Base-by-base conservation (phyloP, 176 grass and related monocot species). In the Echinochloa phyllopogon region DNA sequence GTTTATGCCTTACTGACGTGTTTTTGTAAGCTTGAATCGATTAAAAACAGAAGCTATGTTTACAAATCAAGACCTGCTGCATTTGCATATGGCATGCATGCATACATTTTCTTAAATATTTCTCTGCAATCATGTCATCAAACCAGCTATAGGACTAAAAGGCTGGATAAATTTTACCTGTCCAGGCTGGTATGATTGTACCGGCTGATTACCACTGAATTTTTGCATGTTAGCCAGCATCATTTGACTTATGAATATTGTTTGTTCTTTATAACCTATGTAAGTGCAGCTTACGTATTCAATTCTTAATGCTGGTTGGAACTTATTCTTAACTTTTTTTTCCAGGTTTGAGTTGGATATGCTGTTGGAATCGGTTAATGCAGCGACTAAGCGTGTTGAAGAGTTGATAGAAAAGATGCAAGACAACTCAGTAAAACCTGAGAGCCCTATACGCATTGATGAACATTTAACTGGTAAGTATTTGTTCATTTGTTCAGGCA, bases 401-500 rank as follows among this genome's bases (percentile, higher is more conserved):
- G 96, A 99, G 74, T 82, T 99, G 73, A 83, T 99, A 90, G 96
- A 99, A 84, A 99, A 92, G 86, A 94, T 96, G 93, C 96, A 98
- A 79, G 89, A 99, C 79, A 97, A 97, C 53, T 94, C 93, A 47
- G 59, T 91, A 45, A 99, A 96, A 85, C 88, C 96, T 57, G 96
- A 99, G 47, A 96, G 71, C 63, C 81, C 93, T 48, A 89, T 92
- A 78, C 91, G 77, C 64, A 90, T 87, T 12, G 96, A 99, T 51
- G 96, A 99, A 4, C 84, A 96, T 73, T 88, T 99, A 77, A 87
- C 85, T 88, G 42, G 96, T 99, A 86, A 67, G 96, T 92, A 83
- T 65, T 69, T 47, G n/a, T 83, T 77, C 24, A 83, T 65, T 69
- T 47, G n/a, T 83, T 77, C 24, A 53, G 49, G 50, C 16, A 14